phyloP scores from a whole-genome alignment of 768 basidiomycete genomes.

The Rhodosporidiobolus odoratus region DNA sequence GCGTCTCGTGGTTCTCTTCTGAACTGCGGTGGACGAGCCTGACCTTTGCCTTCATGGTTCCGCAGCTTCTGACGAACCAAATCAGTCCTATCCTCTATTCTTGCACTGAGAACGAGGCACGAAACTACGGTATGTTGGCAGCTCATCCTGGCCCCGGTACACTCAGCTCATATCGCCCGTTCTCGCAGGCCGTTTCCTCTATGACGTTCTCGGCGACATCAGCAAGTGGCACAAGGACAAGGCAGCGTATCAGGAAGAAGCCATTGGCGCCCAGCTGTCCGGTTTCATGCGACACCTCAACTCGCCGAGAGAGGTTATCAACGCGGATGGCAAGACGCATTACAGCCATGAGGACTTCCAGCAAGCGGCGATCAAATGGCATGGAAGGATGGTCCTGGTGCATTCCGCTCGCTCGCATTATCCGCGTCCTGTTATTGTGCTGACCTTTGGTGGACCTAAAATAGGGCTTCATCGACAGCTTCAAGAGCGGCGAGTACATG shows the following conservation, averaged over 20 bases:
- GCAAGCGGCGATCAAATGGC: constrained; percentile 73
- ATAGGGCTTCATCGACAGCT: constrained; percentile 72
- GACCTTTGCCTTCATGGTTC: constrained; percentile 6
- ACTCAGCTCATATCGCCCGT: not conserved
- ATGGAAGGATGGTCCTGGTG: constrained; percentile 68
- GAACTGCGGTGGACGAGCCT: not conserved
- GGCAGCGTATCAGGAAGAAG: constrained; percentile 51
- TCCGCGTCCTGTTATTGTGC: not conserved
- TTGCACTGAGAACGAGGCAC: constrained; percentile 91
- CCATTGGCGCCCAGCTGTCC: constrained; percentile 57
- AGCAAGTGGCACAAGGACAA: constrained; percentile 76
- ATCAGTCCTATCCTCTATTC: constrained; percentile 80
- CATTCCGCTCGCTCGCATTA: constrained; percentile 38
- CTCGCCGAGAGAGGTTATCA: constrained; percentile 49
- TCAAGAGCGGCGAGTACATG: constrained; percentile 88
- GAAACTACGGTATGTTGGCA: constrained; percentile 70
- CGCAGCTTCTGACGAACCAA: constrained; percentile 76
- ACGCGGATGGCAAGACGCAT: constrained; percentile 51
- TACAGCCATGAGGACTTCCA: constrained; percentile 68
- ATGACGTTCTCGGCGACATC: constrained; percentile 70
- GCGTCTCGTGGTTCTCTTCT: not conserved
- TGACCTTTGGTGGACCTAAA: not conserved
- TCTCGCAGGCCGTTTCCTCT: constrained; percentile 71
- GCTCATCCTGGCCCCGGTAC: not conserved
- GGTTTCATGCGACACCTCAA: constrained; percentile 52